Percentiles rank a stretch among this genome's conserved stretches.
Conservation (phyloP, 2,329 filamentous ascomycete species). For the Pseudocercospora cruenta region DNA sequence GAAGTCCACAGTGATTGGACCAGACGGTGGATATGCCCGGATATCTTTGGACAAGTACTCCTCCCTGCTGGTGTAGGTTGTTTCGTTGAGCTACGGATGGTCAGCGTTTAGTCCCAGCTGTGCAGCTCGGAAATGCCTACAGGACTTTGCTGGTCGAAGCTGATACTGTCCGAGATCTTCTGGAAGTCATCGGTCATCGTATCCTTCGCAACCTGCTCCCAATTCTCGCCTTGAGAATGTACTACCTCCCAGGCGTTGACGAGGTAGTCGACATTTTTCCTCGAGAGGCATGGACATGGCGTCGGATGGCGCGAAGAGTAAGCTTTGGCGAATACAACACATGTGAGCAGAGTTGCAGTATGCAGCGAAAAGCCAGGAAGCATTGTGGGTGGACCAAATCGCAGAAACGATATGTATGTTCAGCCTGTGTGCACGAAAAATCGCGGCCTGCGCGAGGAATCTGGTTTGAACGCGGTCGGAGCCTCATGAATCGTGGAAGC, state of each 20-base stretch:
- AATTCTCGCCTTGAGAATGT: neutral
- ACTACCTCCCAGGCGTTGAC: neutral
- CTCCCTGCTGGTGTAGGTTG: neutral
- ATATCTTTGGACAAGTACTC: conserved; percentile 1
- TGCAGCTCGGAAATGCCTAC: neutral
- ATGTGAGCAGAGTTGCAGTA: neutral
- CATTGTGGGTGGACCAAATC: too few species aligned
- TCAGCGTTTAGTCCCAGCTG: neutral
- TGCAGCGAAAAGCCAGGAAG: neutral
- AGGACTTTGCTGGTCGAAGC: neutral
- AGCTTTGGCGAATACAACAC: neutral
- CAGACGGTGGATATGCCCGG: neutral
- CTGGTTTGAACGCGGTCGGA: too few species aligned
- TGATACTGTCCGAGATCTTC: neutral
- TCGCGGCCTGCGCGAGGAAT: too few species aligned
- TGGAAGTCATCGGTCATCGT: neutral
- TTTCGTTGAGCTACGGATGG: neutral
- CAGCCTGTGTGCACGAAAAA: too few species aligned
- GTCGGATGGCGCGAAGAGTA: neutral
- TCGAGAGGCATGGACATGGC: neutral
- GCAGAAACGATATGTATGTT: too few species aligned
- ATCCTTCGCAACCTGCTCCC: neutral
- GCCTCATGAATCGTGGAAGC: too few species aligned
- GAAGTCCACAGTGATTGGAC: neutral
- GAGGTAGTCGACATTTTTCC: neutral